Percentiles rank a stretch among this genome's conserved stretches.
These are phyloP conservation scores for Beverwykella pulmonaria DNA, from an alignment of 495 filamentous ascomycete species.

Conservation along the genomic window DNA sequence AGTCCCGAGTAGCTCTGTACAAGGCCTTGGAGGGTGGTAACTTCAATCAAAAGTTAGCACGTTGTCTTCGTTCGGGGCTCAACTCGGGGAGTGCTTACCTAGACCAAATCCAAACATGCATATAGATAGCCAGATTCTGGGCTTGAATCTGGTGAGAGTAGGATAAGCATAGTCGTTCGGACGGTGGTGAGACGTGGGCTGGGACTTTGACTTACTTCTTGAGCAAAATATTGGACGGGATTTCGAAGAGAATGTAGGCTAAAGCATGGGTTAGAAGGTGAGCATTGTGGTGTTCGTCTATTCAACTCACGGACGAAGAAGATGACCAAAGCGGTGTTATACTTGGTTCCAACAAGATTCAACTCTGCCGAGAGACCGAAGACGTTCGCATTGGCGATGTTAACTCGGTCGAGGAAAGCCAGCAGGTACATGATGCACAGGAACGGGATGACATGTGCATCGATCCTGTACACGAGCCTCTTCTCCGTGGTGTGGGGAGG, in stretches of 20 bases:
- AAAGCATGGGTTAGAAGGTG: conserved; percentile 45
- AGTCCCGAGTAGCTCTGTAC: conserved; percentile 77
- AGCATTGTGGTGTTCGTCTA: neutral
- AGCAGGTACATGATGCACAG: conserved; percentile 81
- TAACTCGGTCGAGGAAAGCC: conserved; percentile 68
- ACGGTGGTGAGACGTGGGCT: neutral
- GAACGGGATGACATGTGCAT: conserved; percentile 78
- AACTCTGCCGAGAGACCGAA: conserved; percentile 68
- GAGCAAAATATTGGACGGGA: conserved; percentile 85
- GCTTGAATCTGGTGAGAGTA: conserved; percentile 57
- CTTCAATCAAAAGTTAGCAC: conserved; percentile 18
- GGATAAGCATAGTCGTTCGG: neutral
- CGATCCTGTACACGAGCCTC: conserved; percentile 73
- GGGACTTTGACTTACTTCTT: conserved; percentile 54
- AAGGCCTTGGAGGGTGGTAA: conserved; percentile 78
- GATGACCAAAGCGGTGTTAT: conserved; percentile 79
- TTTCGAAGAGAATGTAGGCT: conserved; percentile 80
- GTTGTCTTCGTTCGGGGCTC: too few species aligned
- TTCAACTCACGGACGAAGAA: conserved; percentile 74
- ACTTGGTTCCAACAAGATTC: conserved; percentile 61
- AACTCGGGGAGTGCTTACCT: too few species aligned
- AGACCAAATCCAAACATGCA: conserved; percentile 36
- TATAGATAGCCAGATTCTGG: conserved; percentile 64
- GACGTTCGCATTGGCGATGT: conserved; percentile 56
- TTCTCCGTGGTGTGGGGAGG: conserved; percentile 71